A percentile compares a stretch with the other conserved stretches of the same genome.
Conservation (phyloP, 805 yeast species). For the Nakazawaea sp. region DNA sequence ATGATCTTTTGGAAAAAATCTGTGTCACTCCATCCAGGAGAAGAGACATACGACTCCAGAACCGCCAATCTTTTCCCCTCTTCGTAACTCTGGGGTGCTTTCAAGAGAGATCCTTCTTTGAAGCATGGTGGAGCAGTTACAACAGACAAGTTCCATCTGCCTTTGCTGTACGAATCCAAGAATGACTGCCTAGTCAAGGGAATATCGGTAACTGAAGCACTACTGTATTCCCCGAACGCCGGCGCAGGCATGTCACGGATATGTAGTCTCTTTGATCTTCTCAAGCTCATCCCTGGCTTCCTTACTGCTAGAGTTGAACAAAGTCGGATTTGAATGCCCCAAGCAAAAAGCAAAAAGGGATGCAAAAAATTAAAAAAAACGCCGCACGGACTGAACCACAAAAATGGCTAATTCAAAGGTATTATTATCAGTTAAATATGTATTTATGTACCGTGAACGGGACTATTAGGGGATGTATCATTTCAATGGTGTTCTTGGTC, state of each 20-base stretch:
- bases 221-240: background rate
- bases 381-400: too few species aligned
- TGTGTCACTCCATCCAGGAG: conserved; percentile 44
- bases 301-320: too few species aligned
- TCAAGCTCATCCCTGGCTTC: too few species aligned
- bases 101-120: conserved; percentile 36
- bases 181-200: conserved; percentile 44
- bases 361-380: too few species aligned
- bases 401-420: too few species aligned
- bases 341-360: too few species aligned
- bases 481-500: too few species aligned
- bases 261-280: background rate
- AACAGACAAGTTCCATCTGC: conserved; percentile 47
- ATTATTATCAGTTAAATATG: too few species aligned
- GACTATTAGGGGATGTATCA: too few species aligned
- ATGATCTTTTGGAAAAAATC: conserved; percentile 30
- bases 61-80: conserved; percentile 39
- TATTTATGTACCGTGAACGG: too few species aligned
- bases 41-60: conserved; percentile 31
- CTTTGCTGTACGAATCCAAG: conserved; percentile 48
- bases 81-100: conserved; percentile 52
- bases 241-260: background rate
- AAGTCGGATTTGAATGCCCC: too few species aligned
- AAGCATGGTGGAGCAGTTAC: conserved; percentile 53
- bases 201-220: conserved; percentile 13